Percentiles rank a stretch among this genome's conserved stretches.
Conservation (phyloP, 306 rosid genomes). For the Trifolium fragiferum region DNA sequence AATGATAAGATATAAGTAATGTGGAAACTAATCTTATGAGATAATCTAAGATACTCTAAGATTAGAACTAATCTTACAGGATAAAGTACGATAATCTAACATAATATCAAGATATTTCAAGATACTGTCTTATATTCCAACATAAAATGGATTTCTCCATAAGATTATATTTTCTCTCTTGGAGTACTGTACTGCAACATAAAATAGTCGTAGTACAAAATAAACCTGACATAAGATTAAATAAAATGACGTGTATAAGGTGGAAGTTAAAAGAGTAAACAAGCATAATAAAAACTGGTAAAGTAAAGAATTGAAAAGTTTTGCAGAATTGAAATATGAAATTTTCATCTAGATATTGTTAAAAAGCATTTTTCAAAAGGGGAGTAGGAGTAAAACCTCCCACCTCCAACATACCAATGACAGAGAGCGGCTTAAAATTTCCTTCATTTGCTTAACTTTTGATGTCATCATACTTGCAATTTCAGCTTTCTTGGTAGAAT, state of each 20-base stretch:
- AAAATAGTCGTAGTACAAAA: slow-evolving; percentile 5
- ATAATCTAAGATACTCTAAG: neutral
- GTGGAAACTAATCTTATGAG: neutral
- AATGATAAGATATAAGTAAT: neutral
- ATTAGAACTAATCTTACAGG: neutral
- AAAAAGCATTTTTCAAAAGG: slow-evolving; percentile 13
- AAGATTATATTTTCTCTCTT: neutral
- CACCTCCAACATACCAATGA: slow-evolving; percentile 61
- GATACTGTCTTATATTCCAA: neutral
- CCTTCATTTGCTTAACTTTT: slow-evolving; percentile 73
- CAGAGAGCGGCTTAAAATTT: slow-evolving; percentile 57
- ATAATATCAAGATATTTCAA: slow-evolving; percentile 2
- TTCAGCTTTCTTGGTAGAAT: slow-evolving; percentile 56
- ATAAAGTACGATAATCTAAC: neutral
- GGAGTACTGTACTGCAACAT: neutral
- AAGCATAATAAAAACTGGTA: neutral
- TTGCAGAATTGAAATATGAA: slow-evolving; percentile 11
- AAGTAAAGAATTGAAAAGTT: neutral
- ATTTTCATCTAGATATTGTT: slow-evolving; percentile 33
- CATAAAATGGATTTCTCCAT: neutral
- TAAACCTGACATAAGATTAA: slow-evolving; percentile 6
- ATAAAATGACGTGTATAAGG: slow-evolving; percentile 34
- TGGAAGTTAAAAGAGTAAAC: slow-evolving; percentile 5
- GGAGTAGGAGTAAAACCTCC: slow-evolving; percentile 15
- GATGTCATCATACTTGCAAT: slow-evolving; percentile 68